phyloP scores from a whole-genome alignment of 2,329 filamentous ascomycete genomes.

The Chrysosphaeria jannelii region DNA sequence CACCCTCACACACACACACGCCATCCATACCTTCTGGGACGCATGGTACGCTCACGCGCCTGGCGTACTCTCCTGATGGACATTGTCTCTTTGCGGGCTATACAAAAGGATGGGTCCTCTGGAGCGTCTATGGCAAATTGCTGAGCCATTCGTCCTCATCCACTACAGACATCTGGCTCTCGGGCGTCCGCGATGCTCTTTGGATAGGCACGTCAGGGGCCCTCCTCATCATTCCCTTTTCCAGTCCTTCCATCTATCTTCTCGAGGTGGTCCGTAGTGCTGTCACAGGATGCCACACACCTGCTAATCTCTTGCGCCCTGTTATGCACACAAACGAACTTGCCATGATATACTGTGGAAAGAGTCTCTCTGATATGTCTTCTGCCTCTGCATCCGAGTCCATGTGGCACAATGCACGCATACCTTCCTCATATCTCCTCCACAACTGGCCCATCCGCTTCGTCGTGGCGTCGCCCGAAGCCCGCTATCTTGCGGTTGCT shows the following conservation, averaged over 20 bases:
- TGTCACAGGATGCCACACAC: conserved; percentile 71
- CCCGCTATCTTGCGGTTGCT: conserved; percentile 87
- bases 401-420: conserved; percentile 78
- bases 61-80: conserved; percentile 79
- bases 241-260: conserved; percentile 54
- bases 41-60: conserved; percentile 40
- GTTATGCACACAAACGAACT: conserved; percentile 68
- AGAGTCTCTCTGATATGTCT: conserved; percentile 69
- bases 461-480: conserved; percentile 69
- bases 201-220: conserved; percentile 81
- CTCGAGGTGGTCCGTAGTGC: conserved; percentile 85
- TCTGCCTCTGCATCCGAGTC: conserved; percentile 78
- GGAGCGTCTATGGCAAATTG: conserved; percentile 89
- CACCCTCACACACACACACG: conserved; percentile 49
- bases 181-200: conserved; percentile 41
- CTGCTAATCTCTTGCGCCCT: conserved; percentile 69
- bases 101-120: conserved; percentile 75
- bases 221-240: conserved; percentile 39
- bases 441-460: conserved; percentile 84
- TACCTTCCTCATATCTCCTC: conserved; percentile 58
- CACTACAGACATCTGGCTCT: conserved; percentile 64
- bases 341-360: conserved; percentile 77
- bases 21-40: conserved; percentile 34
- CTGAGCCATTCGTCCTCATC: conserved; percentile 39
- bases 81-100: conserved; percentile 91